phyloP scores from a whole-genome alignment of 805 yeast species.

The Sugiyamaella marilandica region DNA sequence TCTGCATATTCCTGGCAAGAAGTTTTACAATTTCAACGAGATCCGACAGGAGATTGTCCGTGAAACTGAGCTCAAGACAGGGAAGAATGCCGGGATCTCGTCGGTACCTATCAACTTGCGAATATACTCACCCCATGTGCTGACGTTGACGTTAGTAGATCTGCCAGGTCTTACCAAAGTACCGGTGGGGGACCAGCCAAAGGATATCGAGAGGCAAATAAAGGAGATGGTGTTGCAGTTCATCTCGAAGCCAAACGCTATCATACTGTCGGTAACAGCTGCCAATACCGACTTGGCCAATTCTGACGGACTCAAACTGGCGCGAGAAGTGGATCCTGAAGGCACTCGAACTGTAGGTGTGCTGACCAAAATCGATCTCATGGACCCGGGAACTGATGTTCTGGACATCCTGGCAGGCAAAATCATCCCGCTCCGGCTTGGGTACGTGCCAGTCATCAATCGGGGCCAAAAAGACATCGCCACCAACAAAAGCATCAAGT shows the following conservation, averaged over 20 bases:
- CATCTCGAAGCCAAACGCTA: conserved; percentile 93
- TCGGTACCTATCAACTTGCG: conserved; percentile 89
- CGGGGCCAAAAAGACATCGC: conserved; percentile 97
- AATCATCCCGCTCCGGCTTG: conserved; percentile 90
- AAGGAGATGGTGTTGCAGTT: conserved; percentile 89
- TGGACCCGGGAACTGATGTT: conserved; percentile 98
- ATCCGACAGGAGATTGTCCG: conserved; percentile 84
- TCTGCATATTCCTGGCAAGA: conserved; percentile 83
- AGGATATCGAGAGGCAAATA: conserved; percentile 91
- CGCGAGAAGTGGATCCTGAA: conserved; percentile 97
- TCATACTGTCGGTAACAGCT: conserved; percentile 89
- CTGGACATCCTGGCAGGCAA: conserved; percentile 92
- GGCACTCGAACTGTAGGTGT: conserved; percentile 95
- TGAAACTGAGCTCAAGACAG: conserved; percentile 81
- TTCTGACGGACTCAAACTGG: conserved; percentile 91
- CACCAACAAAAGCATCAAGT: conserved; percentile 76
- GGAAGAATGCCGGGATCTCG: conserved; percentile 75
- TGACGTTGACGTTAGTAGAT: conserved; percentile 92
- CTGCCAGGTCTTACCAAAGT: conserved; percentile 97
- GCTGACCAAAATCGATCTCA: conserved; percentile 89
- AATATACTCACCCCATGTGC: conserved; percentile 89
- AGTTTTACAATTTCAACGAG: conserved; percentile 81
- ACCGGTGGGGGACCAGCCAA: conserved; percentile 98
- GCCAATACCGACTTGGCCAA: conserved; percentile 97
- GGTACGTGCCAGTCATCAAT: conserved; percentile 94